phyloP scores from a whole-genome alignment of 345 rosid species.

The Passiflora organensis region DNA sequence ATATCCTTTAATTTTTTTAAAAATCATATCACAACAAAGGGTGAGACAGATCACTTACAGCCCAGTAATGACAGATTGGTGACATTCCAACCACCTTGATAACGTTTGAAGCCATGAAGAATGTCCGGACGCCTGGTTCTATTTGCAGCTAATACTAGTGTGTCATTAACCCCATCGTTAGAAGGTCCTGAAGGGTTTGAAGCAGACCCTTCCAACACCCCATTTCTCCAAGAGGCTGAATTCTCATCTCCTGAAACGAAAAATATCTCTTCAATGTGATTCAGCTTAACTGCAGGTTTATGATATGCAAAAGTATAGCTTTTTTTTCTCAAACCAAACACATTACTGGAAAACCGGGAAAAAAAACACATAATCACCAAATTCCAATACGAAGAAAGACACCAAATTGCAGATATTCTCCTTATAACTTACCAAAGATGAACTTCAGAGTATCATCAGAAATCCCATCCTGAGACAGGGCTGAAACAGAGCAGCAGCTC shows the following conservation, averaged over 20 bases:
- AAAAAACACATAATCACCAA: not conserved
- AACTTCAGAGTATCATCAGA: conserved; percentile 44
- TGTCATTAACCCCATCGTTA: conserved; percentile 22
- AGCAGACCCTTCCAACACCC: conserved; percentile 19
- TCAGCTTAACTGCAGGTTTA: not conserved
- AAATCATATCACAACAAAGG: not conserved
- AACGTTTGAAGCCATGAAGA: conserved; percentile 56
- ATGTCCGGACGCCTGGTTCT: conserved; percentile 89
- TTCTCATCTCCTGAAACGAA: conserved; percentile 14
- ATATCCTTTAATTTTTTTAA: no score
- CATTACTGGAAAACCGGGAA: conserved; percentile 4
- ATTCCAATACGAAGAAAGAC: no score
- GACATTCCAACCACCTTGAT: conserved; percentile 81
- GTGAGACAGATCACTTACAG: conserved; percentile 44
- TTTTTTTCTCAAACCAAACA: not conserved
- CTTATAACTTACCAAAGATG: conserved; percentile 44
- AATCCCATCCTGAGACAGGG: conserved; percentile 21
- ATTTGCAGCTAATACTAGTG: conserved; percentile 60
- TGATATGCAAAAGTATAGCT: not conserved
- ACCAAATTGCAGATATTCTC: conserved; percentile 1
- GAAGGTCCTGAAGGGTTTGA: conserved; percentile 63
- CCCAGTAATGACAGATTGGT: conserved; percentile 91
- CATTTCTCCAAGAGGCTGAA: conserved; percentile 50
- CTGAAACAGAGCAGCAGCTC: conserved; percentile 22
- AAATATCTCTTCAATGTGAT: not conserved